Evolutionary conservation across 257 asterid species (phyloP).

Genomic region (Rehmannia glutinosa): DNA sequence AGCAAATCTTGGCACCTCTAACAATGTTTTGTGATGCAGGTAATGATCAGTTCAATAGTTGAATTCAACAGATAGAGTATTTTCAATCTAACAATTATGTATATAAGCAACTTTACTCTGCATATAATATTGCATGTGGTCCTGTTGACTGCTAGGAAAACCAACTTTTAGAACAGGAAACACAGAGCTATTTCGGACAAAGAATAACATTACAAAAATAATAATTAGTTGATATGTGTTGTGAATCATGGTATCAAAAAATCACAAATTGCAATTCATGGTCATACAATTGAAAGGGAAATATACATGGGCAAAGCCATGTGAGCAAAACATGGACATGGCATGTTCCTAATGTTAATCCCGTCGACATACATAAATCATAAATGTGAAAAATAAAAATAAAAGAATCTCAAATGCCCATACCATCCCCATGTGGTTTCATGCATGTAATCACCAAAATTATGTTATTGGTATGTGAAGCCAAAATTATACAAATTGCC

Average conservation of each 20-base stretch:
- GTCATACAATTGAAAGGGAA: conserved; percentile 20
- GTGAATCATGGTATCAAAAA: conserved; percentile 31
- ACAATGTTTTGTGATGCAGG: too few relatives aligned
- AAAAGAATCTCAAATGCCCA: conserved; percentile 7
- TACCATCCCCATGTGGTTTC: conserved; percentile 33
- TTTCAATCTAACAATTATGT: too few relatives aligned
- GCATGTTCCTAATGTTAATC: conserved; percentile 19
- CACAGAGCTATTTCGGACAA: too few relatives aligned
- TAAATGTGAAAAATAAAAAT: conserved; percentile 1
- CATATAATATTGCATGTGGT: conserved; percentile 11
- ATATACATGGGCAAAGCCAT: conserved; percentile 31
- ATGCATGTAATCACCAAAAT: background rate
- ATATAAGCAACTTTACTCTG: too few relatives aligned
- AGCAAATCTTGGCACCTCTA: too few relatives aligned
- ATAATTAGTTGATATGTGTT: conserved; percentile 13
- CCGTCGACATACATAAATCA: conserved; percentile 20
- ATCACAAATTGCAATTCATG: conserved; percentile 6
- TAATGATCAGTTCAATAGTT: too few relatives aligned
- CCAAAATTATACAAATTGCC: conserved; percentile 11
- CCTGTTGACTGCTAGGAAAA: background rate
- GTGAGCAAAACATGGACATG: too few relatives aligned
- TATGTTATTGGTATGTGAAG: conserved; percentile 20
- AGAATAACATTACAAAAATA: background rate
- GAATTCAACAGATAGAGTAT: too few relatives aligned
- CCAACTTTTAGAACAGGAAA: background rate